Percentiles rank a stretch among this genome's conserved stretches.
Conservation (phyloP, 1,284 basidiomycete genomes). For the Leccinum olivaceoglutinosum region DNA sequence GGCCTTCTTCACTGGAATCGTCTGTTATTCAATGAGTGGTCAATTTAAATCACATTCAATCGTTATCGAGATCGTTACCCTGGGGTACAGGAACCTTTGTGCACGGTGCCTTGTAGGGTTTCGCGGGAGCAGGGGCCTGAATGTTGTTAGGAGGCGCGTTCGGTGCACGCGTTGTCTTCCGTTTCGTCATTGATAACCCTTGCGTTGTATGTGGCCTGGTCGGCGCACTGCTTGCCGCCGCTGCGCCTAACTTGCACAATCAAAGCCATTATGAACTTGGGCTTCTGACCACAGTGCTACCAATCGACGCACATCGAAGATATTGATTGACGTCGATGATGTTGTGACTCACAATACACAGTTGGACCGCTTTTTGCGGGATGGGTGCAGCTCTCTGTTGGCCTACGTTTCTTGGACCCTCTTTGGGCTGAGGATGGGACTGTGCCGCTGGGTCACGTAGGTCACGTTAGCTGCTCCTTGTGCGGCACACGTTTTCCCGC, state of each 20-base stretch:
- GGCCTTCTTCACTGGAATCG: constrained; percentile 8
- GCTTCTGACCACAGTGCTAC: constrained; percentile 30
- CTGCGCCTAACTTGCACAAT: constrained; percentile 31
- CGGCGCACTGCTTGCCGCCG: constrained; percentile 17
- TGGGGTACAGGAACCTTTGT: constrained; percentile 16
- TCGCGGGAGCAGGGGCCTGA: constrained; percentile 5
- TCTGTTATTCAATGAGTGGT: constrained; percentile 14
- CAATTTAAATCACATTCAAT: constrained; percentile 9
- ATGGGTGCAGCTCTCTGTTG: constrained; percentile 14
- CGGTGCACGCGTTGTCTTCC: constrained; percentile 11
- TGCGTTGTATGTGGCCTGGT: constrained; percentile 15
- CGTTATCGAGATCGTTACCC: constrained; percentile 19
- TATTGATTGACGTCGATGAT: constrained; percentile 22
- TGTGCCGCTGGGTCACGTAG: constrained; percentile 9
- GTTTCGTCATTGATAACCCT: constrained; percentile 15
- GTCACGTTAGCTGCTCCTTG: constrained; percentile 31
- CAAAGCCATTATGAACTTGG: constrained; percentile 28
- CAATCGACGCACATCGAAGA: constrained; percentile 23
- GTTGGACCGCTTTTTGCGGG: constrained; percentile 17
- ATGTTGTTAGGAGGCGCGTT: constrained; percentile 9
- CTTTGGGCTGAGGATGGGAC: constrained; percentile 13
- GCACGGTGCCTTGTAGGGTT: constrained; percentile 11
- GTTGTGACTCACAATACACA: constrained; percentile 25
- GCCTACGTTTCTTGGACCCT: constrained; percentile 10
- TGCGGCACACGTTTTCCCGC: constrained; percentile 54